phyloP scores from a whole-genome alignment of 495 filamentous ascomycete genomes.

The Talaromyces borbonicus region DNA sequence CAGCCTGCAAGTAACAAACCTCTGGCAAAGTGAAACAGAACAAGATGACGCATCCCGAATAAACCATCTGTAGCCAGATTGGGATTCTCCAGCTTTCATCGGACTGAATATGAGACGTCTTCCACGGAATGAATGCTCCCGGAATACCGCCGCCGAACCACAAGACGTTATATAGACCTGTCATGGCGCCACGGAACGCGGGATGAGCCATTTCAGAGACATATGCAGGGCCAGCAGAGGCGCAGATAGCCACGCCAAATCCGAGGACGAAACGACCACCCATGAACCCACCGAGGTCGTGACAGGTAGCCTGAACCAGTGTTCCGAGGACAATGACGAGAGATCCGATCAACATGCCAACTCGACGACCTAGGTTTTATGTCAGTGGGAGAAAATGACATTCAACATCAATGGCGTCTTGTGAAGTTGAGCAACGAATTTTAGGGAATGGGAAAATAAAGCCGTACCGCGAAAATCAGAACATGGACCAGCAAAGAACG shows the following conservation, averaged over 20 bases:
- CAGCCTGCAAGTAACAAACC: neutral
- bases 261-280: constrained; percentile 67
- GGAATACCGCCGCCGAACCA: constrained; percentile 45
- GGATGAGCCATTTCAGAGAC: constrained; percentile 68
- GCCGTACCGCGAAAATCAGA: too few species aligned
- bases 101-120: constrained; percentile 17
- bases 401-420: too few species aligned
- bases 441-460: too few species aligned
- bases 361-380: constrained; percentile 51
- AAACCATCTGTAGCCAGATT: constrained; percentile 52
- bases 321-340: constrained; percentile 51
- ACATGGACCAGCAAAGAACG: constrained; percentile 20
- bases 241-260: constrained; percentile 58
- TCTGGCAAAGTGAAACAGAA: too few species aligned
- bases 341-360: constrained; percentile 57
- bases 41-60: constrained; percentile 21
- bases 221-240: constrained; percentile 60
- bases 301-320: constrained; percentile 40
- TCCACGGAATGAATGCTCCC: constrained; percentile 23
- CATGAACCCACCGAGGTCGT: constrained; percentile 48
- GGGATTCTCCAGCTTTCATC: constrained; percentile 48
- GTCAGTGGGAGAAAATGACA: too few species aligned
- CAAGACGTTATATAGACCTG: constrained; percentile 45
- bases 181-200: constrained; percentile 54
- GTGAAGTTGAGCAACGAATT: too few species aligned